Evolutionary conservation across 2,329 filamentous ascomycete genomes (phyloP), one percentile per base, ranked within the genome.

Genomic region (Xylariaceae sp.): DNA sequence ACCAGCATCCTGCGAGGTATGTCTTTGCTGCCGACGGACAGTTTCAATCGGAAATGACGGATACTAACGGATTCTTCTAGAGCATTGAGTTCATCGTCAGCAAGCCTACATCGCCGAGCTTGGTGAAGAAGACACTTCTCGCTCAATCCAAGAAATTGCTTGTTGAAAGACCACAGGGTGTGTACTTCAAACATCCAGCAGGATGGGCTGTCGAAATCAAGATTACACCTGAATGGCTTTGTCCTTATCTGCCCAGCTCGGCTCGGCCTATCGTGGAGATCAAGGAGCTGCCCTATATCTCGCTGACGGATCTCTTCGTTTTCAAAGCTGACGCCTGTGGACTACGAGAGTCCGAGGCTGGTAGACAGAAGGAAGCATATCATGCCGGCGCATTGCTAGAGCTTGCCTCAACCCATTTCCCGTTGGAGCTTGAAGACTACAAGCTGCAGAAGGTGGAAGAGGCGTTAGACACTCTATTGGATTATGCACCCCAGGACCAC

Each of bases 321-420:
- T 58, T 58, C 51, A 56, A 50, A 38, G 55, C 55, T 19, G 55
- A 58, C 27, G 51, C 55, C 22, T 58, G 55, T 22, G 51, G 53
- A 27, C 51, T 58, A 12, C 55, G 53, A 40, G 53, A 58, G 36
- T 56, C 55, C 4, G 45, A 47, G n/a, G 46, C 46, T 14, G 49
- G 53, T 14, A 52, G 39, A 40, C 42, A 47, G 51, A 42, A 44
- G 38, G 47, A 58, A 38, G 55, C 45, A 39, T 49, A 35, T 2
- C 47, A 54, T 17, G 55, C 55, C 27, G 33, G 48, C 32, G 53
- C 51, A 7, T 53, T 58, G 15, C 30, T 58, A 14, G 49, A 45
- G 45, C 48, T 53, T 7, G 53, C 51, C 12, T 52, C 55, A 10
- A 51, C 52, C 44, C 55, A 58, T 42, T 58, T 48, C 3, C 51